These are phyloP conservation scores for Radiomyces spectabilis DNA, from an alignment of 192 early-diverging fungal genomes.

Conservation along the genomic window DNA sequence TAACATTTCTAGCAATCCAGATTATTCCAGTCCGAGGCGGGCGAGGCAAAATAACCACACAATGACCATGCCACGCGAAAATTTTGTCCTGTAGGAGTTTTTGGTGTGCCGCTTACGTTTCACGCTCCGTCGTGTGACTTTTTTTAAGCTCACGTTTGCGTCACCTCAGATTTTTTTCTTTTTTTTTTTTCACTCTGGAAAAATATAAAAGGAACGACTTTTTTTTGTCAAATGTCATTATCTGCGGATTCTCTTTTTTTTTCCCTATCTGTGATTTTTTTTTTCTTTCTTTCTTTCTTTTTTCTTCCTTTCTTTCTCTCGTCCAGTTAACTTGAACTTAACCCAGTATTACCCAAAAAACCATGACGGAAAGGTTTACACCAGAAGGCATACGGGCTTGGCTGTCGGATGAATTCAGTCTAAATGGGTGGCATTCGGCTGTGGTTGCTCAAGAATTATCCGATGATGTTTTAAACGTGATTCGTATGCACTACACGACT, in stretches of 20 bases:
- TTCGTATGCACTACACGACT: conserved; percentile 6
- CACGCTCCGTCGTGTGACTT: no score
- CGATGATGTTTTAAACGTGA: conserved; percentile 9
- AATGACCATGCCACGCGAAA: no score
- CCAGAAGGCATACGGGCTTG: conserved; percentile 9
- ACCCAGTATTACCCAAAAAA: conserved; percentile 2
- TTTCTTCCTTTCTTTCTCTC: neutral
- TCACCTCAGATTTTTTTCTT: neutral
- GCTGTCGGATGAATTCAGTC: conserved; percentile 9
- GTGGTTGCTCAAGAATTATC: conserved; percentile 16
- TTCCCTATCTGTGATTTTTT: neutral
- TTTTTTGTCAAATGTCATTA: neutral
- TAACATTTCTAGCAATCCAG: no score
- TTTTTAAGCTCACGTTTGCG: no score
- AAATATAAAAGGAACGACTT: neutral
- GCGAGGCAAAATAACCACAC: no score
- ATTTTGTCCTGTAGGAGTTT: no score
- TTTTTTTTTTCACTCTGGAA: neutral
- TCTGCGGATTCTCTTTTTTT: neutral
- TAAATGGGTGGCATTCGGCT: conserved; percentile 12
- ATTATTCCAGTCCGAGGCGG: no score
- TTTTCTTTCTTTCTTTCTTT: neutral
- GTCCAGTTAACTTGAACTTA: conserved; percentile 5
- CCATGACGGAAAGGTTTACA: conserved; percentile 11
- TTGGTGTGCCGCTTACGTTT: no score